Evolutionary conservation across 192 early-diverging fungal species (phyloP).

Genomic region (Entrophospora sp.): DNA sequence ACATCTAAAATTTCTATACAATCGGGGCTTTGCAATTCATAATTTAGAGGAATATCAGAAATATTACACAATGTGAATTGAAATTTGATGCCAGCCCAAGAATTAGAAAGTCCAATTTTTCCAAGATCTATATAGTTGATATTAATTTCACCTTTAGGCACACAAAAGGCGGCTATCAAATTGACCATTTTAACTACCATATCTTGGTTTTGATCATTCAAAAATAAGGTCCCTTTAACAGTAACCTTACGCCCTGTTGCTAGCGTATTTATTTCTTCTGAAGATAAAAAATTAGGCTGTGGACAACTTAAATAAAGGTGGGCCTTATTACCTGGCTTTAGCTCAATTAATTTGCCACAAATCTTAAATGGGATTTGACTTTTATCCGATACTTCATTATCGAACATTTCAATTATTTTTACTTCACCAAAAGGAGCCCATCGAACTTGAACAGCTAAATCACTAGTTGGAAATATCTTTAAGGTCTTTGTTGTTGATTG

Average conservation of each 20-base stretch:
- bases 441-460: conserved; percentile 26
- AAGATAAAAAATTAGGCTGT: conserved; percentile 30
- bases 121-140: conserved; percentile 56
- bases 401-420: conserved; percentile 9
- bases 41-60: conserved; percentile 53
- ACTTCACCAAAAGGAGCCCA: conserved; percentile 18
- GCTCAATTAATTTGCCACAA: conserved; percentile 34
- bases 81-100: conserved; percentile 54
- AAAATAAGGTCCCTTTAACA: conserved; percentile 46
- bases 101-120: conserved; percentile 68
- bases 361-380: conserved; percentile 19
- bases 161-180: conserved; percentile 49
- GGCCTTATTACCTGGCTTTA: conserved; percentile 39
- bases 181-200: conserved; percentile 50
- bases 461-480: conserved; percentile 22
- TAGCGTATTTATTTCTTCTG: conserved; percentile 28
- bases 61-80: conserved; percentile 55
- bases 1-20: conserved; percentile 36
- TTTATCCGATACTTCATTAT: conserved; percentile 4
- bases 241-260: conserved; percentile 45
- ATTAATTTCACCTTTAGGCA: conserved; percentile 48
- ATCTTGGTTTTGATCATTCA: conserved; percentile 45
- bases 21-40: conserved; percentile 40
- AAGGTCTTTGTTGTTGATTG: conserved; percentile 10
- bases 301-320: conserved; percentile 46